phyloP scores from a whole-genome alignment of 2,329 filamentous ascomycete genomes.

The Alternaria gansuensis region DNA sequence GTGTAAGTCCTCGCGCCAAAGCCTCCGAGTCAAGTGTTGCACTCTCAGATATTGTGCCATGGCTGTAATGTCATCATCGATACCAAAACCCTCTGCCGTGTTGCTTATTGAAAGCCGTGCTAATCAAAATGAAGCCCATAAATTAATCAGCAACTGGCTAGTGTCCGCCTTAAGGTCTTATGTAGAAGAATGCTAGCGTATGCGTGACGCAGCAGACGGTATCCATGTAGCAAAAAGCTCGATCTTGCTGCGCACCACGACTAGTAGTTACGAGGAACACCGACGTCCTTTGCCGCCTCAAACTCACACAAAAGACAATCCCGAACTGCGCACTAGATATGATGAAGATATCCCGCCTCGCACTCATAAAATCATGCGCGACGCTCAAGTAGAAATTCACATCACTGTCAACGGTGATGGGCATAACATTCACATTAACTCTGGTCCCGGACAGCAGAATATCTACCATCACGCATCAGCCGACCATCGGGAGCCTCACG shows the following conservation, averaged over 20 bases:
- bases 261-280: background rate
- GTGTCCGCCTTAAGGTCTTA: background rate
- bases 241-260: too few relatives aligned
- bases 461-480: background rate
- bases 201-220: background rate
- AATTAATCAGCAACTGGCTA: background rate
- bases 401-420: background rate
- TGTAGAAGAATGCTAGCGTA: background rate
- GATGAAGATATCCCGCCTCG: background rate
- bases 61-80: too few relatives aligned
- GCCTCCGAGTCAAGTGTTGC: too few relatives aligned
- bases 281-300: background rate
- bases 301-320: rapidly evolving
- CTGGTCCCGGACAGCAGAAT: background rate
- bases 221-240: background rate
- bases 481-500: background rate
- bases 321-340: too few relatives aligned
- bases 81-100: background rate
- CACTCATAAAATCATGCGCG: background rate
- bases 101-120: background rate
- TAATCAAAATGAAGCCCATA: background rate
- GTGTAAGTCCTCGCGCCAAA: too few relatives aligned
- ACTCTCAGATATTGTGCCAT: too few relatives aligned
- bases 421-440: background rate
- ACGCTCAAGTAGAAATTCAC: background rate